These are phyloP conservation scores for Diaporthe nobilis DNA, from an alignment of 2,329 filamentous ascomycete genomes.

Conservation along the genomic window DNA sequence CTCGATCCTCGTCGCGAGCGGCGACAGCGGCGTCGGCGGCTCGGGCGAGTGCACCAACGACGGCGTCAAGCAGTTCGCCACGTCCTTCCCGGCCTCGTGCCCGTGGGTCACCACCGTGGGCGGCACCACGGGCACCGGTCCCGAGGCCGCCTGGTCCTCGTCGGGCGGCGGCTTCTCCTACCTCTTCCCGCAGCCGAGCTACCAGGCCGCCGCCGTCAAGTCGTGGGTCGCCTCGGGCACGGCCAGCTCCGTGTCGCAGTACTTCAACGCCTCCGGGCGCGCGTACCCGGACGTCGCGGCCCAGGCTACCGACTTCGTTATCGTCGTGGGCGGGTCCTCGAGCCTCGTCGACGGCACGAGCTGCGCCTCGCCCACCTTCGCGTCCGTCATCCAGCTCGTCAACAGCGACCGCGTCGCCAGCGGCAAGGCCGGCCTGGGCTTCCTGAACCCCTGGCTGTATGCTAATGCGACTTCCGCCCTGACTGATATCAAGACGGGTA, in stretches of 20 bases:
- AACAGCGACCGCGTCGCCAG: conserved; percentile 64
- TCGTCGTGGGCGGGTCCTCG: conserved; percentile 25
- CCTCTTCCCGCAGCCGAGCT: conserved; percentile 59
- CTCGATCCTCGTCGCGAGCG: conserved; percentile 74
- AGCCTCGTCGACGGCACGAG: conserved; percentile 44
- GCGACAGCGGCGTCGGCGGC: conserved; percentile 63
- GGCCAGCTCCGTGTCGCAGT: conserved; percentile 44
- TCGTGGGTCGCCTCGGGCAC: conserved; percentile 33
- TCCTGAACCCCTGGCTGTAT: conserved; percentile 54
- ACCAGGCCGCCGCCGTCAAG: conserved; percentile 56
- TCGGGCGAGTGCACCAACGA: conserved; percentile 44
- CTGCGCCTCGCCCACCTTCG: conserved; percentile 66
- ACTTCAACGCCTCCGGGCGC: conserved; percentile 53
- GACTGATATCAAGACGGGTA: conserved; percentile 44
- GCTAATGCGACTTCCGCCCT: conserved; percentile 41
- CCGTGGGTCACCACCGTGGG: conserved; percentile 76
- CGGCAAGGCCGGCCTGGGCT: conserved; percentile 58
- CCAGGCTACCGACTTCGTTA: conserved; percentile 56
- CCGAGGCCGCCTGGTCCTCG: conserved; percentile 68
- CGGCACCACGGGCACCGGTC: conserved; percentile 64
- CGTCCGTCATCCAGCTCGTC: conserved; percentile 66
- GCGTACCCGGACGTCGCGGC: conserved; percentile 41
- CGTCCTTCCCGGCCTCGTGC: conserved; percentile 57
- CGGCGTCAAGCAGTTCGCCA: conserved; percentile 56
- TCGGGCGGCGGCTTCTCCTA: conserved; percentile 67